Evolutionary conservation across 2,329 filamentous ascomycete species (phyloP).

Genomic region (Hypoxylon sp.): DNA sequence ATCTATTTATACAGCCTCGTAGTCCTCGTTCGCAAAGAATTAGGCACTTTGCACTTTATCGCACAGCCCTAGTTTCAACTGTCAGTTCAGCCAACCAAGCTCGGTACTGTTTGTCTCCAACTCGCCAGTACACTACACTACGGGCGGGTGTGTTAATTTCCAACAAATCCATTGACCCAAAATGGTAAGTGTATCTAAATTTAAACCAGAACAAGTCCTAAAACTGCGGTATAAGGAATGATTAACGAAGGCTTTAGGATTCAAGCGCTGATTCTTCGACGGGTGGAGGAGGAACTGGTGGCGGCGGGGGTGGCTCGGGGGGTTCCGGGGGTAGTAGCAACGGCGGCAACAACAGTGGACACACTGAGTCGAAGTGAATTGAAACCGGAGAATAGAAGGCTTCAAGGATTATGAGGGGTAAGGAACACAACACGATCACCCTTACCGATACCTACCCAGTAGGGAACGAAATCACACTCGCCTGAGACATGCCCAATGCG

Average conservation of each 20-base stretch:
- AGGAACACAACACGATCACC: not conserved
- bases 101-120: not conserved
- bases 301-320: not conserved
- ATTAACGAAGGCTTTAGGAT: not conserved
- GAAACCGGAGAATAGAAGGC: not conserved
- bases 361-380: not conserved
- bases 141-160: not conserved
- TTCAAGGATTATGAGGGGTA: not conserved
- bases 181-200: not conserved
- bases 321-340: not conserved
- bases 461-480: constrained; percentile 2
- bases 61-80: not conserved
- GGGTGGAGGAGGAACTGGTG: not conserved
- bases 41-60: not conserved
- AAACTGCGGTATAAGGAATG: not conserved
- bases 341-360: not conserved
- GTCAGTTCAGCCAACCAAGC: not conserved
- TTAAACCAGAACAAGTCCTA: not conserved
- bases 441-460: not conserved
- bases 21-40: not conserved
- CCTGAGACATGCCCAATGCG: not conserved
- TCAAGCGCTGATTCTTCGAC: not conserved
- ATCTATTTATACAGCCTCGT: constrained; percentile 15
- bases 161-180: not conserved
- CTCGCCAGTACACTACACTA: not conserved